phyloP scores from a whole-genome alignment of 305 asterid genomes.

The Vinca major region DNA sequence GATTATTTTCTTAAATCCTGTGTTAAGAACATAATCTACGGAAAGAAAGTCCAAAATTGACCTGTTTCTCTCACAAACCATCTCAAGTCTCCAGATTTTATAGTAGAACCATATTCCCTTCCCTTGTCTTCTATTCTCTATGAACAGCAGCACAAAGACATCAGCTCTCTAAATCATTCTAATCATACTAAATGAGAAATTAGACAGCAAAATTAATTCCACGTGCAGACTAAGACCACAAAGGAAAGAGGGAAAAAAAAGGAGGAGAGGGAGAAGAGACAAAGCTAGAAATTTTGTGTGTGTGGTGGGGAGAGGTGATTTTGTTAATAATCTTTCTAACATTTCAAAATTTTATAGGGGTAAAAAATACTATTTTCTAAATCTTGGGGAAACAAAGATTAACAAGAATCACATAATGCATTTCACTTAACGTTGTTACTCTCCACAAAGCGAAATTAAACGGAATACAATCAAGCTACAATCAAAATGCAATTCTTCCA shows the following conservation, averaged over 20 bases:
- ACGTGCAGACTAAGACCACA: too few species aligned
- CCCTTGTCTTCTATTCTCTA: slow-evolving; percentile 89
- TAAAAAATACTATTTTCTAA: too few species aligned
- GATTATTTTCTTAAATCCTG: slow-evolving; percentile 3
- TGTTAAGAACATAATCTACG: slow-evolving; percentile 9
- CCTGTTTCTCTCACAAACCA: slow-evolving; percentile 99
- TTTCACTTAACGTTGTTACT: not conserved
- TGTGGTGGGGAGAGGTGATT: too few species aligned
- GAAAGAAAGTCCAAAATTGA: slow-evolving; percentile 18
- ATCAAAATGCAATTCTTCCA: not conserved
- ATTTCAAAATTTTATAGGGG: too few species aligned
- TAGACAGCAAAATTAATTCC: too few species aligned
- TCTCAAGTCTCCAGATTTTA: slow-evolving; percentile 68
- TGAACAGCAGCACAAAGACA: not conserved
- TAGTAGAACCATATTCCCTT: slow-evolving; percentile 59
- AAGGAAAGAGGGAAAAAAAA: too few species aligned
- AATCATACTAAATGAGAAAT: not conserved
- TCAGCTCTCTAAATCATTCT: not conserved
- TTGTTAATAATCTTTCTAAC: too few species aligned
- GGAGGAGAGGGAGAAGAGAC: too few species aligned
- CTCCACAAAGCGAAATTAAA: too few species aligned
- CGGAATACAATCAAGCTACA: not conserved
- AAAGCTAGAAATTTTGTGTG: too few species aligned
- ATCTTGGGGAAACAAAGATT: not conserved
- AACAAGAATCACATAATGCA: not conserved